Conservation (phyloP, 129 eudicot genomes). For the Saposhnikovia divaricata region DNA sequence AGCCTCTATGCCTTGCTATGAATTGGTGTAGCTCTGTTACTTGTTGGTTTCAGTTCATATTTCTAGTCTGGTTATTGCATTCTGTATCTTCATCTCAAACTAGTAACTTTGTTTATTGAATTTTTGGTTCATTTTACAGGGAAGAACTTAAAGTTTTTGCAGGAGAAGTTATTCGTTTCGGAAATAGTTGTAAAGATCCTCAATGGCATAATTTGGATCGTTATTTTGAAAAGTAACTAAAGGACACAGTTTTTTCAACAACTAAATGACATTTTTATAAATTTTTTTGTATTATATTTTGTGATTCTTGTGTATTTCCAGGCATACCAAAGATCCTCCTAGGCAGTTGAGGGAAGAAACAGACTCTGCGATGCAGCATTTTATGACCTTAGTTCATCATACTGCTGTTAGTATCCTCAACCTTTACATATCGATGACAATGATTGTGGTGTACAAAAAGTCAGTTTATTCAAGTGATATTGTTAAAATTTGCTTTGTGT, state of each 20-base stretch:
- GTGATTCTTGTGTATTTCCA: conserved; percentile 15
- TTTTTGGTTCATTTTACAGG: conserved; percentile 32
- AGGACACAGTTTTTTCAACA: neutral
- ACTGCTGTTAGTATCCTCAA: conserved; percentile 65
- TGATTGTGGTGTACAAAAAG: neutral
- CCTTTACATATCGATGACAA: neutral
- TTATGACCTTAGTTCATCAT: conserved; percentile 60
- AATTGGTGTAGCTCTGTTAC: neutral
- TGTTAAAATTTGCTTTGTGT: neutral
- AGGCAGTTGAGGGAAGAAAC: conserved; percentile 52
- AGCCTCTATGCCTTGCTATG: neutral
- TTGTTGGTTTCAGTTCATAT: neutral
- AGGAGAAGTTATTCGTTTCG: conserved; percentile 84
- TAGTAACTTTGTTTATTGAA: conserved; percentile 3
- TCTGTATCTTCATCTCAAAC: neutral
- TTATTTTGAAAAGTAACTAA: conserved; percentile 73
- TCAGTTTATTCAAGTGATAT: neutral
- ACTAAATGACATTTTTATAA: conserved; percentile 4
- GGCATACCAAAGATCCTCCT: conserved; percentile 63
- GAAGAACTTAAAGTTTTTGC: conserved; percentile 62
- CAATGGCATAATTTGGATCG: conserved; percentile 98
- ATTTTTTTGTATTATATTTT: neutral
- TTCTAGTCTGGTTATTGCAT: neutral
- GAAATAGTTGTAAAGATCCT: conserved; percentile 93
- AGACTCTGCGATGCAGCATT: conserved; percentile 50